Evolutionary conservation across 1,284 basidiomycete genomes (phyloP).

Genomic region (Heterobasidion irregulare): DNA sequence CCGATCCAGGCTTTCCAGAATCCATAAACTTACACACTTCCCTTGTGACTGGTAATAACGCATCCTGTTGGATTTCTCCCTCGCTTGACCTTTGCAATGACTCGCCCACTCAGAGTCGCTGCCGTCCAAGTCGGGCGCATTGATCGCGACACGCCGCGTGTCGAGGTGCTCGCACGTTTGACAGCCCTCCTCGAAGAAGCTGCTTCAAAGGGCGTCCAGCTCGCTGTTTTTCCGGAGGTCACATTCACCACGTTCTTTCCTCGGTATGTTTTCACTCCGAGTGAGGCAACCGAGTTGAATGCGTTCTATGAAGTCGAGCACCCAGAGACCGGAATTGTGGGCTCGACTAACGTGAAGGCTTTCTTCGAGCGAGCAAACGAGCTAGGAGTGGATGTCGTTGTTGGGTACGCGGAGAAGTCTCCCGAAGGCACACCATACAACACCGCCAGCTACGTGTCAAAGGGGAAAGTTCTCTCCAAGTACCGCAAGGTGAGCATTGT

Average conservation of each 20-base stretch:
- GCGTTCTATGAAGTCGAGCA: neutral
- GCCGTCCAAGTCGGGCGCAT: neutral
- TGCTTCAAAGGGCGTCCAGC: neutral
- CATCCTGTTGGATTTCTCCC: neutral
- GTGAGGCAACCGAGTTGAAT: neutral
- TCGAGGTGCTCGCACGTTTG: neutral
- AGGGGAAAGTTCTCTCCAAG: neutral
- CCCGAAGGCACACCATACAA: neutral
- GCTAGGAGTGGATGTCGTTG: neutral
- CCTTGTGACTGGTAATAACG: no score
- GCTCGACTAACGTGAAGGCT: neutral
- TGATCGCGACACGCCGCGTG: neutral
- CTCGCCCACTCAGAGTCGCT: neutral
- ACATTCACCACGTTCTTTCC: neutral
- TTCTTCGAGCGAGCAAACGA: neutral
- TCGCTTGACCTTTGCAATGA: neutral
- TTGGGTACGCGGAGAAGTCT: neutral
- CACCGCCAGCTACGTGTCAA: neutral
- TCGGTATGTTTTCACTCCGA: neutral
- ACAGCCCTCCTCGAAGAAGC: neutral
- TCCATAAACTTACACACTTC: no score
- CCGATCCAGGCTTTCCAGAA: no score
- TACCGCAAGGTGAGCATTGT: neutral
- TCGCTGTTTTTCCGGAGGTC: neutral
- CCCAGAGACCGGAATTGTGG: neutral